Base-by-base conservation (phyloP, 306 rosid species). In the Cucumis melo region DNA sequence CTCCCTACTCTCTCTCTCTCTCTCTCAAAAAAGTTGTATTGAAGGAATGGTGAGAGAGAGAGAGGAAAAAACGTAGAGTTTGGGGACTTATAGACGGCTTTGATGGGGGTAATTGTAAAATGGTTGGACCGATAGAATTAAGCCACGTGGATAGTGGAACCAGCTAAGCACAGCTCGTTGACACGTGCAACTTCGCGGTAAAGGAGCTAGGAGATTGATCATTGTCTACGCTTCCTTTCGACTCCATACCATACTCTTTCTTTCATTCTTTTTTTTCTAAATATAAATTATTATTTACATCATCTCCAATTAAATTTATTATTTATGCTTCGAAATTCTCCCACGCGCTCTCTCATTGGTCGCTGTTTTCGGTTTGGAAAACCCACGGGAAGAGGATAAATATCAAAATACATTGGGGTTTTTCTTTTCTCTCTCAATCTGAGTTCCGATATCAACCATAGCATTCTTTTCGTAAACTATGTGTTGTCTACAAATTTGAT, bases 171-270 rank as follows among this genome's bases (percentile, higher is more conserved):
- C 81, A 79, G 82, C 81, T 83, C 88, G 73, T 83, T 82, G 92
- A 86, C 97, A 87, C 97, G 97, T 88, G 97, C 93, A 82, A 80
- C 55, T 85, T 89, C 85, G 80, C 70, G 86, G 96, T 78, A 87
- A 88, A 42, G 79, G 57, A 60, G 73, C 11, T 19, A 27, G 73
- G 73, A 44, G 68, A 27, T 16, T 41, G 61, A 20, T 36, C 60
- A 32, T 21, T 41, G 59, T 17, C 39, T 34, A 77, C 73, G 73
- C 60, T 61, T 34, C 58, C 46, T 6, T n/a, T 27, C 39, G 39
- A 56, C 13, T 68, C 75, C 16, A 50, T 66, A n/a, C 73, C 6
- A 21, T 7, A 13, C 3, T 71, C 75, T 71, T 71, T 71, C 32
- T 32, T 71, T 71, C 32, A 21, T 48, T 2, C 2, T 0, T 11